Conservation (phyloP, 345 rosid species). For the Melastoma malabathricum region DNA sequence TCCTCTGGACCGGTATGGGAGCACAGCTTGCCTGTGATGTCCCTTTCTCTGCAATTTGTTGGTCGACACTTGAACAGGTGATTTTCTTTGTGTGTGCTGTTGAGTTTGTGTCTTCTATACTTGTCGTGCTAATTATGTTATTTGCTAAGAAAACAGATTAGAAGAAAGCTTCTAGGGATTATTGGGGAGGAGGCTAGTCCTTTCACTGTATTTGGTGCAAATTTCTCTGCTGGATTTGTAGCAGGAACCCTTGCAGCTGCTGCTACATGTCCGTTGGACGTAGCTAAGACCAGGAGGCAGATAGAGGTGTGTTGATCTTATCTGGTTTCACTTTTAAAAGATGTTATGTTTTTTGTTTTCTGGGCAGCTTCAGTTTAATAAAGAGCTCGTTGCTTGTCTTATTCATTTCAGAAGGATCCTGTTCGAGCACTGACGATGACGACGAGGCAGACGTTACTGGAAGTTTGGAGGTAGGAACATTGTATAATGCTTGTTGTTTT, state of each 20-base stretch:
- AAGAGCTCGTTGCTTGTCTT: background rate
- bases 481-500: no score
- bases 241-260: slow-evolving; percentile 93
- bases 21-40: slow-evolving; percentile 98
- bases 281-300: slow-evolving; percentile 82
- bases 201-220: slow-evolving; percentile 56
- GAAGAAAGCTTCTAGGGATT: slow-evolving; percentile 47
- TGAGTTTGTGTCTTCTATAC: background rate
- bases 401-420: slow-evolving; percentile 46
- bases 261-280: slow-evolving; percentile 89
- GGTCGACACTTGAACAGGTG: slow-evolving; percentile 92
- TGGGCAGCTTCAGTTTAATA: no score
- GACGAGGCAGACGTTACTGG: slow-evolving; percentile 52
- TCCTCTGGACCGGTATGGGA: slow-evolving; percentile 94
- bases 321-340: background rate
- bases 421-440: slow-evolving; percentile 61
- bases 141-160: slow-evolving; percentile 21
- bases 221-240: slow-evolving; percentile 77
- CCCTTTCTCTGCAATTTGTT: slow-evolving; percentile 93
- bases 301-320: slow-evolving; percentile 47
- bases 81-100: slow-evolving; percentile 10
- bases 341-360: background rate
- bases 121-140: background rate
- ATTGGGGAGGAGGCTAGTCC: slow-evolving; percentile 50
- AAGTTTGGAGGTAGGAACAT: slow-evolving; percentile 65